Percentiles rank a stretch among this genome's conserved stretches.
These are phyloP conservation scores for Salvia sclarea DNA, from an alignment of 305 asterid species.

Conservation along the genomic window DNA sequence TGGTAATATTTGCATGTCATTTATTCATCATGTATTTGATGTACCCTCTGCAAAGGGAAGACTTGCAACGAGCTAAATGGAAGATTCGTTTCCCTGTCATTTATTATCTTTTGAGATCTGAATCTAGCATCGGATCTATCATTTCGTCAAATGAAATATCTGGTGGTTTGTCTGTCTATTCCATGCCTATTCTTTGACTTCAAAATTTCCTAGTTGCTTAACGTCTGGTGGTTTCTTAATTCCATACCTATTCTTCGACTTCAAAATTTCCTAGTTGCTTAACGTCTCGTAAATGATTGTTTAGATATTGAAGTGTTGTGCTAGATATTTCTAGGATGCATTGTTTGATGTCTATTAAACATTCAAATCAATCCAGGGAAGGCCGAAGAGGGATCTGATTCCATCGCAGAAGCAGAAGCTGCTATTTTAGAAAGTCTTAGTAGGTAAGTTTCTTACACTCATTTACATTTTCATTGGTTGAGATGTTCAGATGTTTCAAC, in stretches of 20 bases:
- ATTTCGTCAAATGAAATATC: not conserved
- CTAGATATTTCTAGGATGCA: not conserved
- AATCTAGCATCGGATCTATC: not conserved
- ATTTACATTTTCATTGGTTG: conserved; percentile 11
- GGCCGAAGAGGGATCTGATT: conserved; percentile 58
- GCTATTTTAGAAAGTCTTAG: conserved; percentile 75
- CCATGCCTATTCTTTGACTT: not conserved
- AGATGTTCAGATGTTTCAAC: too few species aligned
- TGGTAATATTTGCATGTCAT: not conserved
- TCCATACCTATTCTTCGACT: not conserved
- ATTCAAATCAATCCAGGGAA: too few species aligned
- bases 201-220: not conserved
- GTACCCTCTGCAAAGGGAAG: not conserved
- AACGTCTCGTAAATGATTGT: not conserved
- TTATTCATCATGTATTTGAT: not conserved
- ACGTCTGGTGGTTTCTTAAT: not conserved
- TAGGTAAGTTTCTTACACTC: conserved; percentile 48
- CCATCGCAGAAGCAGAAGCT: conserved; percentile 71
- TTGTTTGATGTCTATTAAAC: too few species aligned
- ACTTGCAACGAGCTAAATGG: conserved; percentile 1
- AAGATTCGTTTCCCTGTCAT: conserved; percentile 9
- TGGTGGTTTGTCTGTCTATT: not conserved
- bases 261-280: not conserved
- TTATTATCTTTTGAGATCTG: not conserved
- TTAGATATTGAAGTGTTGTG: not conserved